These are phyloP conservation scores for Chamaecyparis obtusa DNA, from an alignment of 75 land plant genomes.

Conservation along the genomic window DNA sequence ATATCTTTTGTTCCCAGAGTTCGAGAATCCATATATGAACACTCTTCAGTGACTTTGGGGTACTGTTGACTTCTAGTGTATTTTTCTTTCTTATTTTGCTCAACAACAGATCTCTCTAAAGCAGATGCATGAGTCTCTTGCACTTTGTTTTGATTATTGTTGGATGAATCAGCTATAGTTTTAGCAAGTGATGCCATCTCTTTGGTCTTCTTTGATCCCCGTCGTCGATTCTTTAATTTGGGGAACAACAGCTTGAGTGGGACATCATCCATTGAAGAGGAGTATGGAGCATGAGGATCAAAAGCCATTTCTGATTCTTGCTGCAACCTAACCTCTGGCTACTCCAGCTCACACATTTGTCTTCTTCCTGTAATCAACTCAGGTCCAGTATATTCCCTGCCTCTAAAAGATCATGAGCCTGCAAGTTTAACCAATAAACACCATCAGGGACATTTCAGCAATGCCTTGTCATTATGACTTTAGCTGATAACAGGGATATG, in stretches of 20 bases:
- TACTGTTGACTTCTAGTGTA: not conserved
- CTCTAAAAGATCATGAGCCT: not conserved
- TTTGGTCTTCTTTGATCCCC: slow-evolving; percentile 10
- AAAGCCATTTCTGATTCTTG: not conserved
- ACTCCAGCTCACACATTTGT: not conserved
- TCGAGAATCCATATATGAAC: not conserved
- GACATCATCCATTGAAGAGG: slow-evolving; percentile 14
- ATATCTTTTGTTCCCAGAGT: not conserved
- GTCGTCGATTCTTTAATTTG: not conserved
- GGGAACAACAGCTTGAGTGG: slow-evolving; percentile 10
- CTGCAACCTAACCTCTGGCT: not conserved
- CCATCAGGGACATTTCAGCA: not conserved
- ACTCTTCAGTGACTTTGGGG: not conserved
- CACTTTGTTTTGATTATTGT: not conserved
- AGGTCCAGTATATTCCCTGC: not conserved
- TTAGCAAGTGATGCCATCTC: not conserved
- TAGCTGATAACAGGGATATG: not conserved
- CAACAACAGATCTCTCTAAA: slow-evolving; percentile 6
- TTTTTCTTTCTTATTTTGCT: not conserved
- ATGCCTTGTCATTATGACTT: not conserved
- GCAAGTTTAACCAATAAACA: not conserved
- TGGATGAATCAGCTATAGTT: not conserved
- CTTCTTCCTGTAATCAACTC: not conserved
- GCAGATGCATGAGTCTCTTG: not conserved
- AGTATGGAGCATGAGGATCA: slow-evolving; percentile 16